Evolutionary conservation across 1,284 basidiomycete genomes (phyloP).

Genomic region (Cryptococcus hybrid): DNA sequence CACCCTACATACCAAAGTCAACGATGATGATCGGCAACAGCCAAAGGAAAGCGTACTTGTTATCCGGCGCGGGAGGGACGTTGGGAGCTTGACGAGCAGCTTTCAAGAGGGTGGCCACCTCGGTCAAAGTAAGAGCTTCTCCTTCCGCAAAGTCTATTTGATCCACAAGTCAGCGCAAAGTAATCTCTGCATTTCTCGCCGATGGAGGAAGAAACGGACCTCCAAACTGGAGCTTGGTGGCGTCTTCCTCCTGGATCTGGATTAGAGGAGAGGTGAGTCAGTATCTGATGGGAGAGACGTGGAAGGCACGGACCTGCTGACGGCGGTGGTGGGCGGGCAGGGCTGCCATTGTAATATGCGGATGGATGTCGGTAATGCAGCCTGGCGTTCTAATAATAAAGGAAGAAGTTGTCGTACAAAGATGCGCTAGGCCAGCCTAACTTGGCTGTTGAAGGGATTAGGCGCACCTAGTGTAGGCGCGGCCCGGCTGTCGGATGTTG

Average conservation of each 20-base stretch:
- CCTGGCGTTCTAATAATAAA: no score
- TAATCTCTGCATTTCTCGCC: no score
- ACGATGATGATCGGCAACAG: not conserved
- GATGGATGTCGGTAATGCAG: no score
- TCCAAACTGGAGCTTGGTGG: slow-evolving; percentile 48
- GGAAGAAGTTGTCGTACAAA: no score
- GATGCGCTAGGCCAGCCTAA: no score
- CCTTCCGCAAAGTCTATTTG: slow-evolving; percentile 40
- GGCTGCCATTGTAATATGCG: not conserved
- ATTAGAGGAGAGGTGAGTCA: not conserved
- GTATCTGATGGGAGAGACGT: slow-evolving; percentile 43
- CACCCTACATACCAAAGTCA: slow-evolving; percentile 19
- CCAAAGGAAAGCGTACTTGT: slow-evolving; percentile 30
- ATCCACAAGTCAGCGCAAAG: no score
- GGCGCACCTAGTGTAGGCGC: no score
- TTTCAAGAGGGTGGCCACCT: slow-evolving; percentile 34
- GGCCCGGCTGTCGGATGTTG: no score
- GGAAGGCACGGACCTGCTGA: not conserved
- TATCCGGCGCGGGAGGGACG: slow-evolving; percentile 40
- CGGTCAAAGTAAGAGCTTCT: slow-evolving; percentile 42
- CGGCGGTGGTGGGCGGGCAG: not conserved
- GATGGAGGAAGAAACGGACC: slow-evolving; percentile 17
- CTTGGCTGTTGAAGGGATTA: no score
- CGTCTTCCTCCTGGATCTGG: slow-evolving; percentile 43
- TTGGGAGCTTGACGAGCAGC: slow-evolving; percentile 28